phyloP scores from a whole-genome alignment of 108 stramenopile species.

The Chaetoceros tenuissimus region DNA sequence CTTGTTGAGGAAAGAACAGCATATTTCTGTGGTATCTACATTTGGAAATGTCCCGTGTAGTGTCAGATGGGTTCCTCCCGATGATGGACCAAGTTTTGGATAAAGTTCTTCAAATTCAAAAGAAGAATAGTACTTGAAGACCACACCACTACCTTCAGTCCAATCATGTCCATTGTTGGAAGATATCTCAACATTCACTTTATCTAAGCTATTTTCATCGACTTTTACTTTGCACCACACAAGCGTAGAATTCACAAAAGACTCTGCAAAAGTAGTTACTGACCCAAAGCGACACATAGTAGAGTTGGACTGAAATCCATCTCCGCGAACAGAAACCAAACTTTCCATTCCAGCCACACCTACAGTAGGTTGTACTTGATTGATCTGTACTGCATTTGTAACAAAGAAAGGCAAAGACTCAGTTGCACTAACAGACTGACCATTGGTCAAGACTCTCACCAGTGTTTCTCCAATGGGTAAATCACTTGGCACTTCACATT shows the following conservation, averaged over 20 bases:
- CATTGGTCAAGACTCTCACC: neutral
- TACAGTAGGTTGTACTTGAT: neutral
- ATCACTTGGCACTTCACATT: neutral
- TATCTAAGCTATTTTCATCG: neutral
- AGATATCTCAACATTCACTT: constrained; percentile 10
- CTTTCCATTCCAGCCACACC: neutral
- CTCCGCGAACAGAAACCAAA: neutral
- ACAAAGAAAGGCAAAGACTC: neutral
- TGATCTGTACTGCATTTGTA: neutral
- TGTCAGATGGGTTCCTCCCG: constrained; percentile 9
- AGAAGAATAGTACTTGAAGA: constrained; percentile 11
- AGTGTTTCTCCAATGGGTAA: neutral
- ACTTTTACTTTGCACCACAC: neutral
- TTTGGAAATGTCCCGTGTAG: neutral
- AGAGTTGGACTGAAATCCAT: neutral
- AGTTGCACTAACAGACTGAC: neutral
- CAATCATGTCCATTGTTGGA: constrained; percentile 10
- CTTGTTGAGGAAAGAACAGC: neutral
- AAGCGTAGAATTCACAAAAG: neutral
- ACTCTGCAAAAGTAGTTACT: neutral
- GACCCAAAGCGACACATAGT: neutral
- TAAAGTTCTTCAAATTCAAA: constrained; percentile 4
- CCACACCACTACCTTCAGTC: neutral
- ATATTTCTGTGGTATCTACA: neutral
- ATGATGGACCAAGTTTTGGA: constrained; percentile 13